Percentiles rank a stretch among this genome's conserved stretches.
phyloP scores from a whole-genome alignment of 2,329 filamentous ascomycete genomes.

The Fusarium armeniacum region DNA sequence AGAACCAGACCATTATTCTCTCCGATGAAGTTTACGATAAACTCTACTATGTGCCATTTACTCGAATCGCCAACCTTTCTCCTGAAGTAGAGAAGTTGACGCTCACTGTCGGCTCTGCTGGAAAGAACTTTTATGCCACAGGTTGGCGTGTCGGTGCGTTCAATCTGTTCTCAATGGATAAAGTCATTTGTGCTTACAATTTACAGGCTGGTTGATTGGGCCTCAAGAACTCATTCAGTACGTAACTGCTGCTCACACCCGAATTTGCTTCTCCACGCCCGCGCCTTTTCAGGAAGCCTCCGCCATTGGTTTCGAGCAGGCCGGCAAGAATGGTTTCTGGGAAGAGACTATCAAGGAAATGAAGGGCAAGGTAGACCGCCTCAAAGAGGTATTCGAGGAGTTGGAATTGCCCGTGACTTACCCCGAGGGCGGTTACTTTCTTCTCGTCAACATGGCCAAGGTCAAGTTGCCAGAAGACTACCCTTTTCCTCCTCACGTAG shows the following conservation, averaged over 20 bases:
- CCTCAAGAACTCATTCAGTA: conserved; percentile 90
- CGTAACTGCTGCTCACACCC: conserved; percentile 91
- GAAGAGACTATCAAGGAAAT: conserved; percentile 85
- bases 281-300: conserved; percentile 95
- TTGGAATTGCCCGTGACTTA: conserved; percentile 86
- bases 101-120: conserved; percentile 92
- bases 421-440: conserved; percentile 97
- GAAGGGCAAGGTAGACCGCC: conserved; percentile 87
- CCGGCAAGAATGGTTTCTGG: conserved; percentile 90
- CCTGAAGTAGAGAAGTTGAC: conserved; percentile 91
- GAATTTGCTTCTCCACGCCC: conserved; percentile 95
- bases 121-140: conserved; percentile 98
- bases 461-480: conserved; percentile 88
- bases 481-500: conserved; percentile 90
- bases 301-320: conserved; percentile 93
- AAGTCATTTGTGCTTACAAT: conserved; percentile 3
- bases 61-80: conserved; percentile 88
- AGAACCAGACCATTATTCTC: conserved; percentile 93
- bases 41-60: conserved; percentile 95
- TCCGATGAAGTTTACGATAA: conserved; percentile 95
- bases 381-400: conserved; percentile 86
- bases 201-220: conserved; percentile 86
- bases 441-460: conserved; percentile 92
- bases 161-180: accelerated
- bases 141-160: conserved; percentile 85